Base-by-base conservation (phyloP, 192 early-diverging fungal species). In the Gryganskiella cystojenkinii region DNA sequence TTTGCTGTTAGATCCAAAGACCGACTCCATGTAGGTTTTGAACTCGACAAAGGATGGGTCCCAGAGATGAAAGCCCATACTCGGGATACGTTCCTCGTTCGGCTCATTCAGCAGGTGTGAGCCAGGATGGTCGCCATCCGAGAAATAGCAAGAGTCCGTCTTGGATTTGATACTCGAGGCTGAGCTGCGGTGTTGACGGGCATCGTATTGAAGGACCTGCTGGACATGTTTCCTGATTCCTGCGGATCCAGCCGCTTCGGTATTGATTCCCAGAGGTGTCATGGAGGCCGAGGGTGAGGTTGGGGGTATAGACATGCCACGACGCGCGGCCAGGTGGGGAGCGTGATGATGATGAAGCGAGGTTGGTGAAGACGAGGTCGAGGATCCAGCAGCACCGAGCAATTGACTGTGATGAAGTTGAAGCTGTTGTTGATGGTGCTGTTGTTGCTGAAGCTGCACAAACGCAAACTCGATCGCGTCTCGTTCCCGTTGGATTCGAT, bases 101-200 rank as follows among this genome's bases (percentile, higher is more conserved):
- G 65, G 55, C 27, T 78, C 74, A 31, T 59, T 78, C 15, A 69
- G 46, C 27, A 78, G 42, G 33, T 78, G 66, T 37, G 74, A 78
- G 45, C 66, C 74, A 15, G 74, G 74, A 31, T 69, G 74, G 37
- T 78, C 74, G 20, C 67, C 74, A 17, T 78, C 74, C 11, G 74
- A 78, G 35, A 78, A 78, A 40, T 78, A 78, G 43, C 74, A 78
- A 25, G 74, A 78, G 56, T 78, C 74, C 15, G 74, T 64, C 50
- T 78, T 78, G 34, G 74, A 78, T 46, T 64, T 68, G 5, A 69
- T 55, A 43, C 66, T 69, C 7, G 74, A 78, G 0, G 74, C 66
- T 15, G 74, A 78, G 61, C 74, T 78, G 25, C 74, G 65, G 9
- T 78, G 67, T 15, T 78, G 66, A n/a, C 58, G 58, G 3, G 46